Percentiles rank a stretch among this genome's conserved stretches.
Evolutionary conservation across 2,329 filamentous ascomycete species (phyloP).

Genomic region (Teratosphaeriaceae sp.): DNA sequence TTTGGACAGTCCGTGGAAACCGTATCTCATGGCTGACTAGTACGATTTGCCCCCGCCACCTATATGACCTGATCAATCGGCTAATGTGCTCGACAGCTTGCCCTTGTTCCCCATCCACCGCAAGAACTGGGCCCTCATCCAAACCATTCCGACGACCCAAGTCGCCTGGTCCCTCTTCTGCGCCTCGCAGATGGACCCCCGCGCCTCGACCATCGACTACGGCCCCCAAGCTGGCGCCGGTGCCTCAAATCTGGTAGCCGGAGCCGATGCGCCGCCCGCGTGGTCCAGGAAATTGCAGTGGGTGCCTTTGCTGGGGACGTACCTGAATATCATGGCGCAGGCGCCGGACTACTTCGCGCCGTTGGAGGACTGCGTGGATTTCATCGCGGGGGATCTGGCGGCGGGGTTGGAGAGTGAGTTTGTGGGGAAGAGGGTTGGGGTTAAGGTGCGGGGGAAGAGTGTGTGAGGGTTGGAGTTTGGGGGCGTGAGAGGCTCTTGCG

Average conservation of each 20-base stretch:
- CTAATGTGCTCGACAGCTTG: not conserved
- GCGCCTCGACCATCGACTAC: constrained; percentile 3
- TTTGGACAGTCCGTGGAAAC: constrained; percentile 18
- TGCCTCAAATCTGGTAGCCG: constrained; percentile 1
- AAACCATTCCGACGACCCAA: not conserved
- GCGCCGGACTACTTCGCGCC: constrained; percentile 8
- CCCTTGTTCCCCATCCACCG: not conserved
- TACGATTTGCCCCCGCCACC: not conserved
- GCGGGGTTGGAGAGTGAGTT: constrained; percentile 5
- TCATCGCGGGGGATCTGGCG: constrained; percentile 7
- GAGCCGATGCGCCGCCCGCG: constrained; percentile 2
- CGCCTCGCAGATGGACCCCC: constrained; percentile 7
- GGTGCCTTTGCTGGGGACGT: constrained; percentile 6
- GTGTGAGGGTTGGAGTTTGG: no score
- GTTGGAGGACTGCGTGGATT: constrained; percentile 7
- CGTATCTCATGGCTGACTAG: constrained; percentile 4
- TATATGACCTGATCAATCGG: not conserved
- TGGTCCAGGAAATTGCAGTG: constrained; percentile 7
- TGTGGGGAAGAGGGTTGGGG: constrained; percentile 7
- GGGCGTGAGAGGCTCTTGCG: no score
- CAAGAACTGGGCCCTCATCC: constrained; percentile 3
- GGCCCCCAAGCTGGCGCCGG: not conserved
- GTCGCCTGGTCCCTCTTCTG: constrained; percentile 11
- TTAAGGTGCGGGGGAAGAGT: constrained; percentile 6
- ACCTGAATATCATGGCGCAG: constrained; percentile 6